Conservation (phyloP, 163 green algal genomes). For the Chlorella variabilis region DNA sequence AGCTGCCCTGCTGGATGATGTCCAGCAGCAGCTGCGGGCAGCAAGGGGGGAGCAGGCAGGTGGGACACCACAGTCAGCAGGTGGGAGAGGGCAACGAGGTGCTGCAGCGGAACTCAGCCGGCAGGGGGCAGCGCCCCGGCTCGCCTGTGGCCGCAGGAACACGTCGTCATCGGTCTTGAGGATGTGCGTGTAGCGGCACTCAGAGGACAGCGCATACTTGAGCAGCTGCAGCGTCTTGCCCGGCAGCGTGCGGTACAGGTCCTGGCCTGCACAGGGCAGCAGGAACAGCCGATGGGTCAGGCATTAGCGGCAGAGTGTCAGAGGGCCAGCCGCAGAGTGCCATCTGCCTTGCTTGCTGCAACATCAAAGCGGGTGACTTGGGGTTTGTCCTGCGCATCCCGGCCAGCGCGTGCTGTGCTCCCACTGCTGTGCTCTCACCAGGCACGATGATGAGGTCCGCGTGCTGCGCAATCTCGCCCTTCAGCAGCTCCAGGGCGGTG, state of each 20-base stretch:
- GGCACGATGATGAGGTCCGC: slow-evolving; percentile 51
- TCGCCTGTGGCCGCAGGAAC: slow-evolving; percentile 42
- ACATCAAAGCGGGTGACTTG: neutral
- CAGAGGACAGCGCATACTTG: slow-evolving; percentile 38
- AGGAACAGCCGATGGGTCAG: neutral
- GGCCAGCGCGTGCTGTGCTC: too few relatives aligned
- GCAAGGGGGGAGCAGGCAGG: neutral
- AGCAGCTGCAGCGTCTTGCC: slow-evolving; percentile 57
- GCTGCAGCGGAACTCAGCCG: too few relatives aligned
- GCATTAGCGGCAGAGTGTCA: neutral
- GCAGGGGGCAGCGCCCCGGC: neutral
- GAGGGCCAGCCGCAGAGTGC: too few relatives aligned
- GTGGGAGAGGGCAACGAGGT: neutral
- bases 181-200: slow-evolving; percentile 53
- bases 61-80: too few relatives aligned
- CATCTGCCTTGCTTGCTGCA: neutral
- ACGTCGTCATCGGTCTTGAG: slow-evolving; percentile 63
- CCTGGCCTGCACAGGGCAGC: slow-evolving; percentile 11
- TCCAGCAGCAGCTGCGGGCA: slow-evolving; percentile 28
- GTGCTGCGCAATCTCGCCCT: slow-evolving; percentile 29
- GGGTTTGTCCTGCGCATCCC: too few relatives aligned
- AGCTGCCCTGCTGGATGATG: slow-evolving; percentile 10
- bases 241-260: slow-evolving; percentile 50
- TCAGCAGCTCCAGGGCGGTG: slow-evolving; percentile 21
- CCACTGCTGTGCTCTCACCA: slow-evolving; percentile 6